phyloP scores from a whole-genome alignment of 768 basidiomycete species.

The Tylopilus rubrobrunneus region DNA sequence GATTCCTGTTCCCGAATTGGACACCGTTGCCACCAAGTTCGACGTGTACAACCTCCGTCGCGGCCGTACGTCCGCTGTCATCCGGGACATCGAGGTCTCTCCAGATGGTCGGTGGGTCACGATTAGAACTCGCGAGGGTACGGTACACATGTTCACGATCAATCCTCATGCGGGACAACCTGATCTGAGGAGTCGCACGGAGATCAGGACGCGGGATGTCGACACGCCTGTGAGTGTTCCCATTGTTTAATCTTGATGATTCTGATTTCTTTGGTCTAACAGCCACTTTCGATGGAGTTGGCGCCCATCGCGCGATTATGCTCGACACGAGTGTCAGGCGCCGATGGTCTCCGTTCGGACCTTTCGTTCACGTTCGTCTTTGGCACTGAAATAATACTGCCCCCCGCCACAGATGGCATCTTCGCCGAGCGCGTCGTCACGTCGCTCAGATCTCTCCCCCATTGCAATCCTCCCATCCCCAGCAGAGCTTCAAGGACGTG shows the following conservation, averaged over 20 bases:
- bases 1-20: too few relatives aligned
- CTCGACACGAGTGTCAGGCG: slow-evolving; percentile 27
- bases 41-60: slow-evolving; percentile 56
- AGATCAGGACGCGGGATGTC: slow-evolving; percentile 53
- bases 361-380: slow-evolving; percentile 56
- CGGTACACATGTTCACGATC: too few relatives aligned
- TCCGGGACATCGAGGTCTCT: too few relatives aligned
- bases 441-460: slow-evolving; percentile 28
- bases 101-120: too few relatives aligned
- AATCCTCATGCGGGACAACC: slow-evolving; percentile 49
- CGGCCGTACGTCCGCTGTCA: too few relatives aligned
- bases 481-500: slow-evolving; percentile 58
- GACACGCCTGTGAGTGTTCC: slow-evolving; percentile 40
- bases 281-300: slow-evolving; percentile 51
- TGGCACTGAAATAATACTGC: slow-evolving; percentile 29
- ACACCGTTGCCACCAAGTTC: too few relatives aligned
- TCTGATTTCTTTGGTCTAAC: slow-evolving; percentile 29
- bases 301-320: slow-evolving; percentile 55
- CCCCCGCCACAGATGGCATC: slow-evolving; percentile 13
- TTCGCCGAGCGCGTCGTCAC: slow-evolving; percentile 26
- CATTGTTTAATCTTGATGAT: background rate
- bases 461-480: slow-evolving; percentile 28
- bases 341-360: slow-evolving; percentile 34
- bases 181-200: slow-evolving; percentile 58
- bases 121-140: too few relatives aligned